These are phyloP conservation scores for Daldinia caldariorum DNA, from an alignment of 495 filamentous ascomycete genomes.

Conservation along the genomic window DNA sequence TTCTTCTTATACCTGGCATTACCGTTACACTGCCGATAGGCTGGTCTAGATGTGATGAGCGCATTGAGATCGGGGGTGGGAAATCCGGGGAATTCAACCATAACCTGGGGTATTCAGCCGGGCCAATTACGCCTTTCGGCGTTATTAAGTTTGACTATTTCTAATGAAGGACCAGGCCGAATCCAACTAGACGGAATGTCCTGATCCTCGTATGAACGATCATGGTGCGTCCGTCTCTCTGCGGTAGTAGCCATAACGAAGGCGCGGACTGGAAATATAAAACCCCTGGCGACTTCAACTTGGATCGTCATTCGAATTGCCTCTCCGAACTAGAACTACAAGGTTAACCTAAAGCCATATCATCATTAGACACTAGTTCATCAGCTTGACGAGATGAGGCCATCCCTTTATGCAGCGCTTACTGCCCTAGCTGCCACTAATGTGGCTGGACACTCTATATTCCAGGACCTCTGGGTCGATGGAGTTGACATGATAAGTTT, in stretches of 20 bases:
- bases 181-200: conserved; percentile 37
- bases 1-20: conserved; percentile 7
- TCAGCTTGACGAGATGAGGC: conserved; percentile 49
- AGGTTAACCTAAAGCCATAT: not conserved
- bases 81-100: conserved; percentile 49
- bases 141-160: conserved; percentile 34
- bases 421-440: conserved; percentile 44
- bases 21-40: conserved; percentile 32
- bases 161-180: conserved; percentile 39
- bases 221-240: conserved; percentile 5
- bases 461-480: conserved; percentile 53
- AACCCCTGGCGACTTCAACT: conserved; percentile 25
- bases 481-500: conserved; percentile 52
- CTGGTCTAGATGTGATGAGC: conserved; percentile 13
- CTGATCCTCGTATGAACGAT: conserved; percentile 27
- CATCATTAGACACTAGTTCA: conserved; percentile 4
- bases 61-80: conserved; percentile 26
- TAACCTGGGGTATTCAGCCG: conserved; percentile 29
- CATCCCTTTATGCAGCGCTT: conserved; percentile 41
- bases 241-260: not conserved
- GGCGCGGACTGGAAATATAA: conserved; percentile 28
- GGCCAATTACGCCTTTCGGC: conserved; percentile 35
- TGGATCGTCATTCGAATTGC: conserved; percentile 36
- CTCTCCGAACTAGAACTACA: conserved; percentile 21
- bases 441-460: conserved; percentile 51